Evolutionary conservation across 1,139 yeast genomes (phyloP).

Genomic region (Hyphopichia buzzinii): DNA sequence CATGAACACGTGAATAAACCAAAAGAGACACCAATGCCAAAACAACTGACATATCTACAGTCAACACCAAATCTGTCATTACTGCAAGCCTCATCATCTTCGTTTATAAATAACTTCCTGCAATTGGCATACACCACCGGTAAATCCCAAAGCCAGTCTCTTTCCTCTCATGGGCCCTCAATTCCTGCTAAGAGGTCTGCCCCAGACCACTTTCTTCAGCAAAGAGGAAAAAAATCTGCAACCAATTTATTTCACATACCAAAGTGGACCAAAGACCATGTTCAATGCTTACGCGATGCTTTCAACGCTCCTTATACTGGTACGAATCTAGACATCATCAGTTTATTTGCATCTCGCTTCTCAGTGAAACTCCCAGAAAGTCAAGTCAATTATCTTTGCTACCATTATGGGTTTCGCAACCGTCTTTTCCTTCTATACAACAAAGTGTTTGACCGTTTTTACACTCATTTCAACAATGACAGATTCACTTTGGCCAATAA

Average conservation of each 20-base stretch:
- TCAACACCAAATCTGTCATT: too few species aligned
- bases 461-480: background rate
- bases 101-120: too few species aligned
- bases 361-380: background rate
- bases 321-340: slow-evolving; percentile 8
- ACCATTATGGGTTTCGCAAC: slow-evolving; percentile 4
- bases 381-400: slow-evolving; percentile 1
- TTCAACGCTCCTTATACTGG: slow-evolving; percentile 5
- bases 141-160: too few species aligned
- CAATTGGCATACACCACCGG: too few species aligned
- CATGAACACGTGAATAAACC: too few species aligned
- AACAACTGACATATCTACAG: too few species aligned
- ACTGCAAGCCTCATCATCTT: too few species aligned
- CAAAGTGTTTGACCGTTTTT: background rate
- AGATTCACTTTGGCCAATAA: background rate
- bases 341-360: slow-evolving; percentile 7
- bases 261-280: slow-evolving; percentile 11
- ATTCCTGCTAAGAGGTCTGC: background rate
- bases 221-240: background rate
- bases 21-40: too few species aligned
- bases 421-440: slow-evolving; percentile 1
- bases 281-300: slow-evolving; percentile 10
- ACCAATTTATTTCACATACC: background rate
- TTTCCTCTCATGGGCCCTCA: background rate
- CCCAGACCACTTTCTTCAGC: background rate